phyloP scores from a whole-genome alignment of 1,284 basidiomycete species.

The Boletellus deceptivus region DNA sequence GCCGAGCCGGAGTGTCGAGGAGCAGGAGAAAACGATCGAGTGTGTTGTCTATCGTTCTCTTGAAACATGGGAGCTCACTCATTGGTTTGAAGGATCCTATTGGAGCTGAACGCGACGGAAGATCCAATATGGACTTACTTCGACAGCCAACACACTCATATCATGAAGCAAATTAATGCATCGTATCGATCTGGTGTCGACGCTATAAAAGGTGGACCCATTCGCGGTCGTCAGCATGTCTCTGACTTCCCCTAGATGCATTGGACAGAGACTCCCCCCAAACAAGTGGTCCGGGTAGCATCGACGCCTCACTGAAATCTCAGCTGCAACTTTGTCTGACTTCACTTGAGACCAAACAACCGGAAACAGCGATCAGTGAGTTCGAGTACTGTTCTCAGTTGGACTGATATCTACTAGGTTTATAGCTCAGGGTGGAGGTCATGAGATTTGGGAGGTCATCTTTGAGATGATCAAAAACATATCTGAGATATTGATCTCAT shows the following conservation, averaged over 20 bases:
- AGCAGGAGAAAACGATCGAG: conserved; percentile 98
- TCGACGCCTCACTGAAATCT: conserved; percentile 45
- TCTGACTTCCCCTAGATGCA: conserved; percentile 36
- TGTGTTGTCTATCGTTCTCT: conserved; percentile 38
- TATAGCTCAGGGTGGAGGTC: conserved; percentile 55
- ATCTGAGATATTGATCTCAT: conserved; percentile 66
- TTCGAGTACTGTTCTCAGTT: conserved; percentile 1
- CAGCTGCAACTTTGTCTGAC: conserved; percentile 58
- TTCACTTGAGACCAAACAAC: conserved; percentile 61
- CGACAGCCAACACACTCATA: conserved; percentile 88
- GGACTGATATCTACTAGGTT: not conserved
- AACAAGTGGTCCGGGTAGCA: conserved; percentile 35
- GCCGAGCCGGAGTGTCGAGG: conserved; percentile 77
- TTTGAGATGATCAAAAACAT: conserved; percentile 69
- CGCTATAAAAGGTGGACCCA: conserved; percentile 54
- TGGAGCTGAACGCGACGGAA: conserved; percentile 80
- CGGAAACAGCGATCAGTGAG: conserved; percentile 65
- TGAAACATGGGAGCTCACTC: not conserved
- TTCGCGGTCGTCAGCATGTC: conserved; percentile 6
- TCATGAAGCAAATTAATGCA: conserved; percentile 75
- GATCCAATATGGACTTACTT: conserved; percentile 95
- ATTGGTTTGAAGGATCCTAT: conserved; percentile 61
- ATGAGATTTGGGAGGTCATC: conserved; percentile 82
- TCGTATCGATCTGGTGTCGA: conserved; percentile 57
- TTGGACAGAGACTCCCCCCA: conserved; percentile 42